Evolutionary conservation across 108 stramenopile species (phyloP), one percentile per base, ranked within the genome.

Genomic region (Epithemia pelagica): DNA sequence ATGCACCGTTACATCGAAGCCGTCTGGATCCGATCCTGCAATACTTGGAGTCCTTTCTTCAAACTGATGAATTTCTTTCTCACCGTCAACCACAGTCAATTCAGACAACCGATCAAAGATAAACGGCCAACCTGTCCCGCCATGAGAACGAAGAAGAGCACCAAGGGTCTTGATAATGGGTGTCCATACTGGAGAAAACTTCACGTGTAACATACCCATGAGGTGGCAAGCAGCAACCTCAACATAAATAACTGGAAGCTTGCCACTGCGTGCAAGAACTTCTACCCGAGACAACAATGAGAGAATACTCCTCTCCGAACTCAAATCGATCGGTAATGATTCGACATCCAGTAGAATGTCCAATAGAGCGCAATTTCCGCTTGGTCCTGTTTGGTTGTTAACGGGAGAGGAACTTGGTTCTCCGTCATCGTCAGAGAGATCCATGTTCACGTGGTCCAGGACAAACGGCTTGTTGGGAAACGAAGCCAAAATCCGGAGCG

Each of bases 151-250:
- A 2, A 75, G 32, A 53, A 94, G 77, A 19, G 84, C 75, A 54
- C 71, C 74, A 24, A 89, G 64, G 1, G 82, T 82, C 64, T 74
- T 69, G 0, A 77, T 65, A 33, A 83, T 82, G 32, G 72, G 74
- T 54, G 70, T 74, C 92, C 92, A 94, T 1, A 90, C 28, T 1
- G 92, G 89, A 53, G 88, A 69, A 65, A 94, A 94, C 68, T 90
- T 94, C 0, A 90, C 65, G 58, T 89, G 67, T 25, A 90, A 75
- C 25, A 87, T 32, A 20, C 92, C 92, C 33, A 94, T 25, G 85
- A 94, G 85, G 59, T 94, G 86, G 64, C 78, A 77, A 24, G 82
- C 74, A 33, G 81, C 79, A 52, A 80, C 82, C 54, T 89, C 89
- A 31, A 89, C 89, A 61, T 94, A 94, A 19, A 75, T 62, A 65